phyloP scores from a whole-genome alignment of 2,329 filamentous ascomycete genomes.

The Alternaria gaisen region DNA sequence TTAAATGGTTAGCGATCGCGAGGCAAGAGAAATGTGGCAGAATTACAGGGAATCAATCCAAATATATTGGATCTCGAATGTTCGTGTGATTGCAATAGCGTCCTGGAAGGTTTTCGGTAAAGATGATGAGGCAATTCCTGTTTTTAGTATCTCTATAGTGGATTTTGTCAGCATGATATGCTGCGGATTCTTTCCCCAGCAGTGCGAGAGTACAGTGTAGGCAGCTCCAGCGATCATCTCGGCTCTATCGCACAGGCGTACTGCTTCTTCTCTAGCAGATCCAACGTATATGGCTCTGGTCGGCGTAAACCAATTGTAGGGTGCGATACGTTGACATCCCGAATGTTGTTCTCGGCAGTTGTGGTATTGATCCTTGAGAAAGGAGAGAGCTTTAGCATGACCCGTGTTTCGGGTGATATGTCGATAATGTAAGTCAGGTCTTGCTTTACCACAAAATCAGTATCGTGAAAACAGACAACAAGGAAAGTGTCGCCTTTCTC shows the following conservation, averaged over 20 bases:
- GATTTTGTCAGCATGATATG: neutral
- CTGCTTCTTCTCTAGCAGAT: too few relatives aligned
- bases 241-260: neutral
- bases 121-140: neutral
- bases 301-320: neutral
- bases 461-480: too few relatives aligned
- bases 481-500: too few relatives aligned
- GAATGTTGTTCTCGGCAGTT: neutral
- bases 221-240: neutral
- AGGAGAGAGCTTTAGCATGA: neutral
- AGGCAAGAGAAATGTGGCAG: accelerated
- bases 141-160: accelerated
- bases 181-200: neutral
- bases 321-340: neutral
- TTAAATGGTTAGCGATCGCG: neutral
- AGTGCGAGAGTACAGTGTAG: neutral
- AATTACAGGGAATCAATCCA: neutral
- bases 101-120: neutral
- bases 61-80: accelerated
- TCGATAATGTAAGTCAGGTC: neutral
- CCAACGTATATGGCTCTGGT: neutral
- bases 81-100: neutral
- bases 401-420: neutral
- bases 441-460: neutral
- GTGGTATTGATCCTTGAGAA: neutral